Evolutionary conservation across 768 basidiomycete genomes (phyloP).

Genomic region (Botryobasidium botryosum): DNA sequence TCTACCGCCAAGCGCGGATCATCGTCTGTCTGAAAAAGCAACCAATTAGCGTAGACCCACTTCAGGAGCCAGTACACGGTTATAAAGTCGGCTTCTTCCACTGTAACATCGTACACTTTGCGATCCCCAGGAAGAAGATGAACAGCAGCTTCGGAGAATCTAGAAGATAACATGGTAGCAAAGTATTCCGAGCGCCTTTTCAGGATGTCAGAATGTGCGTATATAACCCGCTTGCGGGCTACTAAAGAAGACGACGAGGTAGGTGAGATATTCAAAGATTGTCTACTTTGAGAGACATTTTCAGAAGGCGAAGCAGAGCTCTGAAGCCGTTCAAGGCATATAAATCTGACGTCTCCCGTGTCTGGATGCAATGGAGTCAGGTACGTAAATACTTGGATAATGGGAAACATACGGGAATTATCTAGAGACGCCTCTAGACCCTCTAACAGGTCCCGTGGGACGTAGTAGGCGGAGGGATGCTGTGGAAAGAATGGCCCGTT

Average conservation of each 20-base stretch:
- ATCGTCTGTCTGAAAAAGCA: slow-evolving; percentile 50
- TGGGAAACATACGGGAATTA: slow-evolving; percentile 36
- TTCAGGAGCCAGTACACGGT: slow-evolving; percentile 68
- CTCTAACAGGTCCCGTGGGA: slow-evolving; percentile 47
- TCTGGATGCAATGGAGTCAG: slow-evolving; percentile 22
- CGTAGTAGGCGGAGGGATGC: slow-evolving; percentile 45
- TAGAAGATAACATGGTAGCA: slow-evolving; percentile 51
- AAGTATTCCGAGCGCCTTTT: slow-evolving; percentile 64
- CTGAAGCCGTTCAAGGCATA: slow-evolving; percentile 41
- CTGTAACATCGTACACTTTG: slow-evolving; percentile 45
- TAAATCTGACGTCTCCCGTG: slow-evolving; percentile 61
- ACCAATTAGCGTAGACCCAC: slow-evolving; percentile 60
- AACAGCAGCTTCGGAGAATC: slow-evolving; percentile 42
- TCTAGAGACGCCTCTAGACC: slow-evolving; percentile 57
- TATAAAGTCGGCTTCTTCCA: slow-evolving; percentile 62
- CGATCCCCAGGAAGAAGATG: slow-evolving; percentile 27
- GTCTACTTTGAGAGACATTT: no score
- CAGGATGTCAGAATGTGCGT: slow-evolving; percentile 65
- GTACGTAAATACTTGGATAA: slow-evolving; percentile 3
- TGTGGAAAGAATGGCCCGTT: slow-evolving; percentile 38
- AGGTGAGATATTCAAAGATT: no score
- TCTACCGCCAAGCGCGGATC: slow-evolving; percentile 52
- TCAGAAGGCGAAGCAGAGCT: slow-evolving; percentile 10
- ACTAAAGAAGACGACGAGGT: slow-evolving; percentile 28
- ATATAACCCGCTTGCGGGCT: slow-evolving; percentile 56